These are phyloP conservation scores for Fusarium sarcochroum DNA, from an alignment of 2,329 filamentous ascomycete species.

Conservation along the genomic window DNA sequence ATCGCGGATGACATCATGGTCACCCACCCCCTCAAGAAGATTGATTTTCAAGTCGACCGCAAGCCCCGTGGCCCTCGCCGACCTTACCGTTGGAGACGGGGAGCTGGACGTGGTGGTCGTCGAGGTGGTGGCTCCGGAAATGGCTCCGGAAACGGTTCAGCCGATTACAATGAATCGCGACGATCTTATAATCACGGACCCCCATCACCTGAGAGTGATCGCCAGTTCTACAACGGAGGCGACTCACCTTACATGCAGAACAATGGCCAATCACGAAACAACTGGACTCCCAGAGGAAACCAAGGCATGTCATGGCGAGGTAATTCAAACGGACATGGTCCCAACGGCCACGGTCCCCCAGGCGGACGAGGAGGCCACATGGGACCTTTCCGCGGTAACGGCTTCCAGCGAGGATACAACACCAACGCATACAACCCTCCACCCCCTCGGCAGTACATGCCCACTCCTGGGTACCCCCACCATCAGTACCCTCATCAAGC, in stretches of 20 bases:
- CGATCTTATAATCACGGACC: slow-evolving; percentile 11
- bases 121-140: slow-evolving; percentile 10
- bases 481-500: slow-evolving; percentile 25
- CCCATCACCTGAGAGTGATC: slow-evolving; percentile 23
- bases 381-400: slow-evolving; percentile 19
- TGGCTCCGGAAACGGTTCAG: not conserved
- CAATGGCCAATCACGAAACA: slow-evolving; percentile 3
- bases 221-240: slow-evolving; percentile 11
- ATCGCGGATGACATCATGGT: slow-evolving; percentile 74
- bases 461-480: not conserved
- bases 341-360: not conserved
- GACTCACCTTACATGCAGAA: slow-evolving; percentile 9
- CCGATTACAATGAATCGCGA: slow-evolving; percentile 9
- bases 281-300: slow-evolving; percentile 18
- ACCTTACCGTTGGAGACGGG: slow-evolving; percentile 46
- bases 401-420: slow-evolving; percentile 18
- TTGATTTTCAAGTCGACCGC: slow-evolving; percentile 72
- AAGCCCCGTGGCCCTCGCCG: slow-evolving; percentile 56
- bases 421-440: slow-evolving; percentile 7
- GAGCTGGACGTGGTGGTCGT: slow-evolving; percentile 41
- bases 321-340: slow-evolving; percentile 21
- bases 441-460: slow-evolving; percentile 26
- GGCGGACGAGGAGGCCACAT: slow-evolving; percentile 20
- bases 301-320: slow-evolving; percentile 29
- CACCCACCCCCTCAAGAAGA: slow-evolving; percentile 74